Evolutionary conservation across 148 eudicot species (phyloP).

Genomic region (Rhododendron vialii): DNA sequence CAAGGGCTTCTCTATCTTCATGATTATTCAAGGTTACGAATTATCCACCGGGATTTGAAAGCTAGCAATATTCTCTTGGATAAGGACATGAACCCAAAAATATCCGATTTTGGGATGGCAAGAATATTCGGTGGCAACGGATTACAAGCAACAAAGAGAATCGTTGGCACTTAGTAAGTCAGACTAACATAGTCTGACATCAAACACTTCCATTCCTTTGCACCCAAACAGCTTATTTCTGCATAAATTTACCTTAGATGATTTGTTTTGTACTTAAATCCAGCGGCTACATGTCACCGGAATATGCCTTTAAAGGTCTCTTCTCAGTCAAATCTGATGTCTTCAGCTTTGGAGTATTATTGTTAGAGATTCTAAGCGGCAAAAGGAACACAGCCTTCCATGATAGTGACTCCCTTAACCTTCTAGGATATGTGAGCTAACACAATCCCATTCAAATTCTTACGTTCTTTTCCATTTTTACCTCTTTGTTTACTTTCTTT

Average conservation of each 20-base stretch:
- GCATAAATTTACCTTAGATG: background rate
- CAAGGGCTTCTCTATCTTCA: constrained; percentile 24
- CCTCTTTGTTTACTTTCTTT: background rate
- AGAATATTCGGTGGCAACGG: background rate
- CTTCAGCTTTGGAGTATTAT: background rate
- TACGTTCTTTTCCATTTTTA: background rate
- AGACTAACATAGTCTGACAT: too few species aligned
- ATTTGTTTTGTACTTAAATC: background rate
- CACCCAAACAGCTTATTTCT: background rate
- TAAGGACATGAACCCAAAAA: constrained; percentile 18
- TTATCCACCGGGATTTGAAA: constrained; percentile 33
- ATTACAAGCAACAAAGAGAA: background rate
- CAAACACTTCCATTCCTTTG: background rate
- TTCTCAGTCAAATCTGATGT: background rate
- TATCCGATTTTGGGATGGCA: constrained; percentile 25
- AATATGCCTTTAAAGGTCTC: background rate
- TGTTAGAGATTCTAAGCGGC: background rate
- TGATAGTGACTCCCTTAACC: background rate
- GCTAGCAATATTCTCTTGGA: constrained; percentile 32
- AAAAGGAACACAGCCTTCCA: background rate
- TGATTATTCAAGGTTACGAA: constrained; percentile 27
- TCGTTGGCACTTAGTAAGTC: constrained; percentile 19
- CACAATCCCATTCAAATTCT: background rate
- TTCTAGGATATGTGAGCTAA: background rate
- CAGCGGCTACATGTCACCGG: background rate